Percentiles rank a stretch among this genome's conserved stretches.
Evolutionary conservation across 352 stramenopile species (phyloP).

Genomic region (Pythium utonaiense): DNA sequence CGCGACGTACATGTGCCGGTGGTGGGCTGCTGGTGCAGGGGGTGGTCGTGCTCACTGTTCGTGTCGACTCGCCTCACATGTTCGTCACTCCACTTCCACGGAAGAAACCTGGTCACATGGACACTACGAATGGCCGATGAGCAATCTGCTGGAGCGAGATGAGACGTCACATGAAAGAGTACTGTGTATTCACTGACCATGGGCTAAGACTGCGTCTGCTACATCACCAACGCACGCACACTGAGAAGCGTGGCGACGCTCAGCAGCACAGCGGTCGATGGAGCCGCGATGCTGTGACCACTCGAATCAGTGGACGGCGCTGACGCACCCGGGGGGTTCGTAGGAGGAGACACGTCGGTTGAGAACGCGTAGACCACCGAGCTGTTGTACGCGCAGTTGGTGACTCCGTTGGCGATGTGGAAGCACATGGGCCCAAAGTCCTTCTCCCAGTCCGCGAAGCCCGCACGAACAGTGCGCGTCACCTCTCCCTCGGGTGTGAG

Average conservation of each 20-base stretch:
- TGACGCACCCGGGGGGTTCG: not conserved
- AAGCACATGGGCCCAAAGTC: conserved; percentile 29
- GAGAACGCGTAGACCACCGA: conserved; percentile 25
- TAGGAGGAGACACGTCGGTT: conserved; percentile 10
- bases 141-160: no score
- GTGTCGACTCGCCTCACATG: no score
- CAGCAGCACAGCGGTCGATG: not conserved
- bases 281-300: not conserved
- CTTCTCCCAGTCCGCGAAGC: conserved; percentile 17
- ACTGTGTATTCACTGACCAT: no score
- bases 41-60: no score
- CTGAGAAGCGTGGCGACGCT: not conserved
- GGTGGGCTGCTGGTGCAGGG: no score
- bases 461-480: conserved; percentile 14
- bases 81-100: no score
- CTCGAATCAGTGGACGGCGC: not conserved
- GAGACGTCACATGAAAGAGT: no score
- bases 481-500: conserved; percentile 17
- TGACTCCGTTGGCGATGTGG: conserved; percentile 23
- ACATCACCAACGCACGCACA: not conserved
- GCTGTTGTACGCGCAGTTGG: conserved; percentile 21
- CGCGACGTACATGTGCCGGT: no score
- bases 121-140: no score
- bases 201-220: no score
- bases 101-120: no score